These are phyloP conservation scores for Westerdykella sp. DNA, from an alignment of 2,329 filamentous ascomycete genomes.

Conservation along the genomic window DNA sequence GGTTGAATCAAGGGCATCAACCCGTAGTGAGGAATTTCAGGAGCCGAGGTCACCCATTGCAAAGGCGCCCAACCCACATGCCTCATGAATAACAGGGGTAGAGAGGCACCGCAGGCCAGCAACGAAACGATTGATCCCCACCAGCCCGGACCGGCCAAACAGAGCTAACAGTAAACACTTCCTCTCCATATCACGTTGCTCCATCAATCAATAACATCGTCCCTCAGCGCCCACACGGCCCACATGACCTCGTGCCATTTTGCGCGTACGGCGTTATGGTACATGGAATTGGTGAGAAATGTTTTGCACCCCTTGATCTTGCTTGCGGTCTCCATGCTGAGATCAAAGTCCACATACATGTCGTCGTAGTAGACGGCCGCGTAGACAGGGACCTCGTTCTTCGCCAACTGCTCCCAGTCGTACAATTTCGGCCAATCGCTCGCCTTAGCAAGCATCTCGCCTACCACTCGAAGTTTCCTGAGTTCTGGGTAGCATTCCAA, in stretches of 20 bases:
- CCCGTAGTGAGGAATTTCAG: too few relatives aligned
- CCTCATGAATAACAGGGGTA: too few relatives aligned
- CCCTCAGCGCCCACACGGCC: conserved; percentile 69
- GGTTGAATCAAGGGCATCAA: too few relatives aligned
- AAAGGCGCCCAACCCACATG: too few relatives aligned
- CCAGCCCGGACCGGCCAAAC: too few relatives aligned
- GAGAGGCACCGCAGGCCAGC: too few relatives aligned
- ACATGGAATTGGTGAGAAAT: conserved; percentile 79
- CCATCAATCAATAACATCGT: conserved; percentile 55
- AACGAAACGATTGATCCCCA: too few relatives aligned
- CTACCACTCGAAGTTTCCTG: conserved; percentile 58
- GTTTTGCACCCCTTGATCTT: conserved; percentile 72
- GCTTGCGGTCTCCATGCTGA: conserved; percentile 66
- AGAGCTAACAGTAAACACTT: too few relatives aligned
- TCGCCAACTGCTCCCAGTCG: conserved; percentile 62
- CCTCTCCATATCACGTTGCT: too few relatives aligned
- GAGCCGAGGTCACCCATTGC: too few relatives aligned
- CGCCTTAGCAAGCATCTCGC: conserved; percentile 62
- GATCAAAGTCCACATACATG: conserved; percentile 81
- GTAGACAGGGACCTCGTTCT: conserved; percentile 80
- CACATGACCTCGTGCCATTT: conserved; percentile 71
- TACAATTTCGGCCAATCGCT: conserved; percentile 72
- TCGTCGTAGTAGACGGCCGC: conserved; percentile 78
- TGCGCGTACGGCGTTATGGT: conserved; percentile 73
- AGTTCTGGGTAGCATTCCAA: conserved; percentile 78